A percentile compares a stretch with the other conserved stretches of the same genome.
phyloP scores from a whole-genome alignment of 306 rosid genomes.

The Castanea crenata region DNA sequence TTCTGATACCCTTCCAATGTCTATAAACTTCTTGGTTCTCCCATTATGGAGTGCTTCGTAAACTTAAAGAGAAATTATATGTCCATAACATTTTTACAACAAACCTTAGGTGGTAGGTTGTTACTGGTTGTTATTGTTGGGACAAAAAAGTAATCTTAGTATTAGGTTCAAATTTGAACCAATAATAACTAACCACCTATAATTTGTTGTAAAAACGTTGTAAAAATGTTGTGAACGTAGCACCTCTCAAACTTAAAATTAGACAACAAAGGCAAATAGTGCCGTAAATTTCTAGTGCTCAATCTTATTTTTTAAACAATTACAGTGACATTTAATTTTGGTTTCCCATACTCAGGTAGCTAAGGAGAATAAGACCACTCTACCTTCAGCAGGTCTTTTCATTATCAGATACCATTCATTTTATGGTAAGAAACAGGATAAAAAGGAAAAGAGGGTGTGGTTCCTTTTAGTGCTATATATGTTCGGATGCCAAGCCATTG shows the following conservation, averaged over 20 bases:
- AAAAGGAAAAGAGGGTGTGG: neutral
- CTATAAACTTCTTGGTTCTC: neutral
- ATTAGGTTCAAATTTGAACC: no score
- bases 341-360: conserved; percentile 21
- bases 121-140: no score
- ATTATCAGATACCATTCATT: conserved; percentile 34
- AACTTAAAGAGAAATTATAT: neutral
- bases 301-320: neutral
- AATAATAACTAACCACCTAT: no score
- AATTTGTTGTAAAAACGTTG: no score
- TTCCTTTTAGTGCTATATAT: neutral
- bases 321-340: neutral
- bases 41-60: neutral
- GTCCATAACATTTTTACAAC: no score
- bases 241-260: neutral
- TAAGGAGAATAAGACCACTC: conserved; percentile 20
- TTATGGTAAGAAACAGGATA: conserved; percentile 18
- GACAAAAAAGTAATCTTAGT: no score
- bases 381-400: conserved; percentile 31
- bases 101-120: no score
- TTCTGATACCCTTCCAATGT: no score
- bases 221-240: no score
- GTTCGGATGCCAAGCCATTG: neutral
- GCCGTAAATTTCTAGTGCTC: neutral
- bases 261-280: neutral